phyloP scores from a whole-genome alignment of 495 filamentous ascomycete genomes.

The Penicillium soppii region DNA sequence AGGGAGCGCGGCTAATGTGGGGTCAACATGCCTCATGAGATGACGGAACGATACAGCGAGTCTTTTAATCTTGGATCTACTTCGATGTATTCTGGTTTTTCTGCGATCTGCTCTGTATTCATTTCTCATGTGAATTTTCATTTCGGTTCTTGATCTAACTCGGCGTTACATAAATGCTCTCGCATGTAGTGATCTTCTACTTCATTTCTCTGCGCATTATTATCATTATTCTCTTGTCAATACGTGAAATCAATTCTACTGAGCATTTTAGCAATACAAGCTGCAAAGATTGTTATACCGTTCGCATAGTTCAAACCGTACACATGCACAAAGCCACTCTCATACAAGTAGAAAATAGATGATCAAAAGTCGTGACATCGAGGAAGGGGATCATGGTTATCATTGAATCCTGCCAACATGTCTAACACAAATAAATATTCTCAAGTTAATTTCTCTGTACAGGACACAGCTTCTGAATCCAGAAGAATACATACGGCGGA shows the following conservation, averaged over 20 bases:
- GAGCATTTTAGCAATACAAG: no score
- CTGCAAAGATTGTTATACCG: no score
- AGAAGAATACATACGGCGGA: not conserved
- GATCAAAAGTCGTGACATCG: not conserved
- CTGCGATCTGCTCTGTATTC: not conserved
- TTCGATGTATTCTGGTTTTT: not conserved
- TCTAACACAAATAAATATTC: not conserved
- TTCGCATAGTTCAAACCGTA: no score
- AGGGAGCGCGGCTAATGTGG: not conserved
- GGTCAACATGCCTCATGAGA: not conserved
- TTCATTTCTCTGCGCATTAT: not conserved
- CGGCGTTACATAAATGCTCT: not conserved
- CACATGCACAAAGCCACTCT: no score
- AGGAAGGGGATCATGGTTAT: not conserved
- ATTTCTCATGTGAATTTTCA: not conserved
- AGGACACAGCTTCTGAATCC: not conserved
- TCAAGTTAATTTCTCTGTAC: not conserved
- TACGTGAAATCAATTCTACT: not conserved
- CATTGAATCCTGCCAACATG: not conserved
- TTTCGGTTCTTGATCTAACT: not conserved
- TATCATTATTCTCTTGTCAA: not conserved
- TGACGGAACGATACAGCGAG: conserved; percentile 1
- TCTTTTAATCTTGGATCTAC: not conserved
- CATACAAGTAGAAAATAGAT: not conserved
- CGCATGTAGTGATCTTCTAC: not conserved